Evolutionary conservation across 2,329 filamentous ascomycete species (phyloP).

Genomic region (Diaporthe sp.): DNA sequence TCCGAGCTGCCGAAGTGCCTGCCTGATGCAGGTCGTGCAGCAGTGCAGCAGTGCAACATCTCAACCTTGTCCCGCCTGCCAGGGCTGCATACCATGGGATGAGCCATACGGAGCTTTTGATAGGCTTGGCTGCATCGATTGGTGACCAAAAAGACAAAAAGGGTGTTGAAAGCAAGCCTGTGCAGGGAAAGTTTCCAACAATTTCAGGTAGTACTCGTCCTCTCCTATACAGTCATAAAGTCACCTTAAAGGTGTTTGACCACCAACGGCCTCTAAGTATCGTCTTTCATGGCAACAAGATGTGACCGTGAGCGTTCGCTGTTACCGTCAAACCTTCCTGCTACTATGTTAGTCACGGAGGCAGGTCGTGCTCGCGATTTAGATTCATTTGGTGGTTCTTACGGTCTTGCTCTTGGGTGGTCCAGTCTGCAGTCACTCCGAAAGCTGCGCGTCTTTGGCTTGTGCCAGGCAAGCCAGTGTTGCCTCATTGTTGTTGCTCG

Average conservation of each 20-base stretch:
- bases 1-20: not conserved
- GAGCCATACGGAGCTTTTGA: not conserved
- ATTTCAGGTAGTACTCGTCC: not conserved
- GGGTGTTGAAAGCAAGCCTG: not conserved
- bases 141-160: not conserved
- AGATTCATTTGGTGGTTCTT: not conserved
- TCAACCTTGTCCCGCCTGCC: not conserved
- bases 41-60: slow-evolving; percentile 8
- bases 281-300: not conserved
- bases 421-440: not conserved
- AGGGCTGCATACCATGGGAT: not conserved
- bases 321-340: not conserved
- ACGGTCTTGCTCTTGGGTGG: not conserved
- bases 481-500: not conserved
- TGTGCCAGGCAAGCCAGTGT: not conserved
- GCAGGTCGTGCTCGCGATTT: not conserved
- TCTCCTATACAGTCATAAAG: not conserved
- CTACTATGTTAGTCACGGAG: not conserved
- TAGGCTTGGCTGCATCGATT: not conserved
- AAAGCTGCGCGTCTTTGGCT: not conserved
- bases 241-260: not conserved
- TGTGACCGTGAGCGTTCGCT: not conserved
- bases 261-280: not conserved
- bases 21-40: not conserved
- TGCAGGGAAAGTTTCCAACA: not conserved